A percentile compares a stretch with the other conserved stretches of the same genome.
Conservation (phyloP, 257 asterid genomes). For the Orobanche coerulescens region DNA sequence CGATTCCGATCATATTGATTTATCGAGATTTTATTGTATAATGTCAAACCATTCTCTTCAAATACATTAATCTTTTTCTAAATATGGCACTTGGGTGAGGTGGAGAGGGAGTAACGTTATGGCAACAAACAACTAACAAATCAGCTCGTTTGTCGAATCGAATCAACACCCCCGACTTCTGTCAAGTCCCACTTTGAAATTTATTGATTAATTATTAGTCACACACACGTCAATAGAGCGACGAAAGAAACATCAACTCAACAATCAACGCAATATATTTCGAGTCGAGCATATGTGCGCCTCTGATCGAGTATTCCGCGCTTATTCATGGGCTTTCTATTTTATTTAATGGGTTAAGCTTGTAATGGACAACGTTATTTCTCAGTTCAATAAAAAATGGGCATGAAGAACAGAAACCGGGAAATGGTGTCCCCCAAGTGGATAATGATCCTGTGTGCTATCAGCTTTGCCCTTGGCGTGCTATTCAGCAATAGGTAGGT, state of each 20-base stretch:
- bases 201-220: too few relatives aligned
- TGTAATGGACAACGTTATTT: not conserved
- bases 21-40: too few relatives aligned
- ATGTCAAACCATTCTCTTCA: too few relatives aligned
- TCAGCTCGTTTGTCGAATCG: too few relatives aligned
- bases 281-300: not conserved
- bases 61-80: too few relatives aligned
- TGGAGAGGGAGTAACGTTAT: too few relatives aligned
- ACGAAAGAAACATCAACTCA: not conserved
- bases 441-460: conserved; percentile 41
- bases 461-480: conserved; percentile 58
- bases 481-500: conserved; percentile 52
- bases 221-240: not conserved
- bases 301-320: not conserved
- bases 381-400: conserved; percentile 9
- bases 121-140: too few relatives aligned
- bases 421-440: conserved; percentile 39
- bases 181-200: too few relatives aligned
- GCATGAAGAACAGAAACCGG: conserved; percentile 32
- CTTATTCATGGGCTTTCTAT: not conserved
- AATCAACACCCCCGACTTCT: too few relatives aligned
- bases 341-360: not conserved
- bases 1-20: too few relatives aligned
- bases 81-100: too few relatives aligned
- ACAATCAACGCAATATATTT: not conserved